Evolutionary conservation across 1,284 basidiomycete genomes (phyloP).

Genomic region (Ustilago trichophora): DNA sequence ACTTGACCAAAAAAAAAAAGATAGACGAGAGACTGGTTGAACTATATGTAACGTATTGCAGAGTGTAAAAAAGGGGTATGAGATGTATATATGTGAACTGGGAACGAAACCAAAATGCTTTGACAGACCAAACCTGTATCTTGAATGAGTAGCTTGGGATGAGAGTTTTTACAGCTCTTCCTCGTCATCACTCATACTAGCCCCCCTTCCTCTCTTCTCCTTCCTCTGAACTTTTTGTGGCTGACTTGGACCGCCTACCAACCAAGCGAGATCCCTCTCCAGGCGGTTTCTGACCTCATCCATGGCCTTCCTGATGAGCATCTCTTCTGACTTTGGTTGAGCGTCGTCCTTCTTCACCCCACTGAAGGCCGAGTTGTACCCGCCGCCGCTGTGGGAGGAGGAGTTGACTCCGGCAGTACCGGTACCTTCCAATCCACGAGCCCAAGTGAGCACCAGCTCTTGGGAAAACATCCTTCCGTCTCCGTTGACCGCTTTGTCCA

Average conservation of each 20-base stretch:
- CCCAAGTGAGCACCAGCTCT: conserved; percentile 57
- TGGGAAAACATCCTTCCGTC: conserved; percentile 62
- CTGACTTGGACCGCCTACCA: conserved; percentile 33
- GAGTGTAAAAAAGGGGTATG: too few species aligned
- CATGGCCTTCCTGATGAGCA: conserved; percentile 43
- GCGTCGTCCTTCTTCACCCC: conserved; percentile 7
- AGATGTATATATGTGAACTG: neutral
- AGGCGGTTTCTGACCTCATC: conserved; percentile 44
- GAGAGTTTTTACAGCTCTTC: conserved; percentile 40
- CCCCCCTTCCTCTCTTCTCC: conserved; percentile 21
- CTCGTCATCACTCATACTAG: conserved; percentile 43
- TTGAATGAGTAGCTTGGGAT: too few species aligned
- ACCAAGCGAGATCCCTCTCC: conserved; percentile 53
- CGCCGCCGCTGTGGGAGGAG: neutral
- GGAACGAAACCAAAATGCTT: too few species aligned
- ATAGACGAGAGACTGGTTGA: too few species aligned
- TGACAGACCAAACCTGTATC: too few species aligned
- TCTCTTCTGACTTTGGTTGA: conserved; percentile 30
- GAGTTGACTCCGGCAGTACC: neutral
- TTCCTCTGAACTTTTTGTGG: conserved; percentile 1
- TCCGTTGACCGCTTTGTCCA: conserved; percentile 55
- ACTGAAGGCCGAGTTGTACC: neutral
- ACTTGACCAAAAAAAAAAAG: too few species aligned
- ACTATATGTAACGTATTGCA: too few species aligned
- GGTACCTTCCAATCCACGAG: conserved; percentile 37